Percentiles rank a stretch among this genome's conserved stretches.
Conservation (phyloP, 2,329 filamentous ascomycete genomes). For the Aspergillus fructus region DNA sequence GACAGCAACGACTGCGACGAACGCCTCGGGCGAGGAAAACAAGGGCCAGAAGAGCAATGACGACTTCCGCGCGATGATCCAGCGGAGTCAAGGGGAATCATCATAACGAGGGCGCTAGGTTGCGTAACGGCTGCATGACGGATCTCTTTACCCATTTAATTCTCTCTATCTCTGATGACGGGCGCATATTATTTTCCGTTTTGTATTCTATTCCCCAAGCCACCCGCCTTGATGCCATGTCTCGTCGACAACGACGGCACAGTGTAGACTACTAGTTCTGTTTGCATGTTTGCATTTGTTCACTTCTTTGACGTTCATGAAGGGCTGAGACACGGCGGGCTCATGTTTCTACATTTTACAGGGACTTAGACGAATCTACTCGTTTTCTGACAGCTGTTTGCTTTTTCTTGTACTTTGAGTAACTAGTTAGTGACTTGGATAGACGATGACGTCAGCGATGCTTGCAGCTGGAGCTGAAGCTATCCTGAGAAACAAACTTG, state of each 20-base stretch:
- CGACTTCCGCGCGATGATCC: constrained; percentile 57
- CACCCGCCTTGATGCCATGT: background rate
- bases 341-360: background rate
- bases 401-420: background rate
- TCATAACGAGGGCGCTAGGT: constrained; percentile 9
- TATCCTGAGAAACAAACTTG: background rate
- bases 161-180: constrained; percentile 11
- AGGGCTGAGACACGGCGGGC: background rate
- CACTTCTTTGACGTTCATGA: background rate
- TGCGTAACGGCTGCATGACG: constrained; percentile 25
- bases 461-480: background rate
- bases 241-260: background rate
- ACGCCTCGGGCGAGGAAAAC: constrained; percentile 17
- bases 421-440: background rate
- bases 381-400: background rate
- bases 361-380: constrained; percentile 5
- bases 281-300: background rate
- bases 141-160: constrained; percentile 17
- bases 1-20: constrained; percentile 24
- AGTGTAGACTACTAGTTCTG: constrained; percentile 4
- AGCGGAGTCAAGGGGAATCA: constrained; percentile 37
- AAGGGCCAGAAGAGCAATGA: constrained; percentile 54
- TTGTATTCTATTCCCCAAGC: constrained; percentile 6
- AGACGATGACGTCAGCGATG: background rate
- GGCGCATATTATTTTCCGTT: constrained; percentile 15